Evolutionary conservation across 148 eudicot species (phyloP), one percentile per base, ranked within the genome.

Genomic region (Diospyros lotus): DNA sequence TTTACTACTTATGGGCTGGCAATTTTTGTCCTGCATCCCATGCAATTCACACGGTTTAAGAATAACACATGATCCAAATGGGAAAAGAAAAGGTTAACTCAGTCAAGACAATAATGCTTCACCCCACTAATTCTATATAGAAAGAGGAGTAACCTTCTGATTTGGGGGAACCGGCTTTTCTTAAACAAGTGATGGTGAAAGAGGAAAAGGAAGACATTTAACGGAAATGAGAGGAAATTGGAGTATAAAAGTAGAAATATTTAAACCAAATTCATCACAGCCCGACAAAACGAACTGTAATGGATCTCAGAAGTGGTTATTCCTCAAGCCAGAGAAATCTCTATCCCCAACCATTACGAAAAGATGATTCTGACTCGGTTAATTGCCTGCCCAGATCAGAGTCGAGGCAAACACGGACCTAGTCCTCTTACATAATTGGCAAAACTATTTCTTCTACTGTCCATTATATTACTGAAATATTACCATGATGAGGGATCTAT

Each of bases 1-100:
- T 61, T 40, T 69, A 48, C 75, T 53, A 42, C 78, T 77, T 56
- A 63, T 65, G 71, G 77, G 74, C 50, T 67, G 80, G 74, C 67
- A 72, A 73, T 66, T 45, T 61, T 80, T 45, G n/a, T 42, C 63
- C 78, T 81, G 82, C 80, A 74, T 65, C 44, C 59, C 73, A 68
- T 64, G 44, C 52, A 48, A 48, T 62, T 55, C 2, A 55, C 52
- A 48, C 52, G 7, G 11, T 55, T 4, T 55, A 55, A 55, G 6
- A 55, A 13, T 4, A 55, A 55, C 2, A 55, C 52, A 3, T 7
- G 4, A 48, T 48, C 52, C 52, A n/a, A n/a, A n/a, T n/a, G 52
- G 52, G 52, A 48, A 48, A 48, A 48, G n/a, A n/a, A n/a, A n/a
- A n/a, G n/a, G n/a, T n/a, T n/a, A n/a, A 1, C 66, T n/a, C 9